Percentiles rank a stretch among this genome's conserved stretches.
Evolutionary conservation across 176 grass and related monocot species (phyloP).

Genomic region (Aegilops bicornis): DNA sequence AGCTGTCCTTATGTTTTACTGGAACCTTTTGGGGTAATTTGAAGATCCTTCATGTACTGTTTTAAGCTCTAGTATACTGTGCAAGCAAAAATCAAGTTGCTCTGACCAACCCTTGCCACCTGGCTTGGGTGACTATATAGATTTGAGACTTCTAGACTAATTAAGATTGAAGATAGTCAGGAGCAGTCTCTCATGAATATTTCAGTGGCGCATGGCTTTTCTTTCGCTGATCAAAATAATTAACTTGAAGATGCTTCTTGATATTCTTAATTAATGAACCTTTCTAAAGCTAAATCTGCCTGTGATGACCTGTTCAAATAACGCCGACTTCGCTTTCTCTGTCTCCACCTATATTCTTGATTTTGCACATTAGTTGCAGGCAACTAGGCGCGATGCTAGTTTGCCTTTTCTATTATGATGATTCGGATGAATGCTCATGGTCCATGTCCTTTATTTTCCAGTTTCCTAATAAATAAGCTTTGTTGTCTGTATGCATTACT

Average conservation of each 20-base stretch:
- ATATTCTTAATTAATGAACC: conserved; percentile 13
- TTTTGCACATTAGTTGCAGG: background rate
- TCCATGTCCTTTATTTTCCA: background rate
- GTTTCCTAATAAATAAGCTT: background rate
- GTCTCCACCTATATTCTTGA: background rate
- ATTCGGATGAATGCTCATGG: background rate
- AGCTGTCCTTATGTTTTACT: background rate
- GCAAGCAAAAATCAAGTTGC: conserved; percentile 1
- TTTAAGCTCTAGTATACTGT: background rate
- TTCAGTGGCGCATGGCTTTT: background rate
- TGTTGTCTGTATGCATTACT: conserved; percentile 17
- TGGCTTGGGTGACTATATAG: conserved; percentile 4
- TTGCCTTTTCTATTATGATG: background rate
- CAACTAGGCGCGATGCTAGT: background rate
- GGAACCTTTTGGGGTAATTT: background rate
- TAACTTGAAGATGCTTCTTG: background rate
- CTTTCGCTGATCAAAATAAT: background rate
- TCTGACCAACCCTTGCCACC: background rate
- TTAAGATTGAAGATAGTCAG: background rate
- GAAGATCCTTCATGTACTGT: conserved; percentile 1
- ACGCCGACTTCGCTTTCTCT: background rate
- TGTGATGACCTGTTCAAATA: background rate
- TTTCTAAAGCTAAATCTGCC: conserved; percentile 8
- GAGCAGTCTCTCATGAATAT: background rate
- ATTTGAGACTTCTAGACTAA: conserved; percentile 5